Percentiles rank a stretch among this genome's conserved stretches.
Conservation (phyloP, 2,329 filamentous ascomycete species). For the Ceratocystis smalleyi region DNA sequence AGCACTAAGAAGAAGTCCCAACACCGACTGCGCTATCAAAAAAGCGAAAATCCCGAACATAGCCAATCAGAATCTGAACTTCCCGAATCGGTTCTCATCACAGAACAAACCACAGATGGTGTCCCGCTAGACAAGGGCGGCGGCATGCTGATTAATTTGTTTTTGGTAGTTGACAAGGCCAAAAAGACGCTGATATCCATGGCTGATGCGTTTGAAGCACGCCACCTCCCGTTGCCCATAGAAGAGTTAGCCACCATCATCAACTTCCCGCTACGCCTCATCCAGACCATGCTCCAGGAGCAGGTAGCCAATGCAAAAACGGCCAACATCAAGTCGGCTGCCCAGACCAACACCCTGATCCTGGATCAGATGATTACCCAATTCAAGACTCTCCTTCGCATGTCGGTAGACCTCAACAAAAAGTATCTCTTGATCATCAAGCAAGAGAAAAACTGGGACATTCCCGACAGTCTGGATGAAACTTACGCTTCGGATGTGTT, state of each 20-base stretch:
- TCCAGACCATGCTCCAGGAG: conserved; percentile 91
- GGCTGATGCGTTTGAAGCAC: conserved; percentile 66
- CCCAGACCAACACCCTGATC: conserved; percentile 82
- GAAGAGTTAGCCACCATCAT: conserved; percentile 91
- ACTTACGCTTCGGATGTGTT: conserved; percentile 85
- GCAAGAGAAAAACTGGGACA: conserved; percentile 82
- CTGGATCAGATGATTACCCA: conserved; percentile 96
- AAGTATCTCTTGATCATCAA: conserved; percentile 73
- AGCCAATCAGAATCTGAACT: conserved; percentile 16
- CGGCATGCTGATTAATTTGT: conserved; percentile 70
- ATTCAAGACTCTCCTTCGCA: conserved; percentile 81
- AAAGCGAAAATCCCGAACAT: conserved; percentile 1
- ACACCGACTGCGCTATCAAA: background rate
- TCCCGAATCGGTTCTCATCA: conserved; percentile 20
- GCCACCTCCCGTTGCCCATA: conserved; percentile 88
- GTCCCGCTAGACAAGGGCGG: conserved; percentile 18
- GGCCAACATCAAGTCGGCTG: conserved; percentile 77
- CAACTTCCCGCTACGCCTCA: conserved; percentile 89
- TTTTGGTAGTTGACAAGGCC: conserved; percentile 78
- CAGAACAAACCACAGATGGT: background rate
- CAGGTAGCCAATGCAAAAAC: conserved; percentile 79
- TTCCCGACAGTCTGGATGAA: conserved; percentile 92
- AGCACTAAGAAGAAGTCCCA: background rate
- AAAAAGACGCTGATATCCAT: conserved; percentile 84
- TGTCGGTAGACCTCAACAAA: conserved; percentile 84